phyloP scores from a whole-genome alignment of 176 grass and related monocot species.

The Eleusine coracana region DNA sequence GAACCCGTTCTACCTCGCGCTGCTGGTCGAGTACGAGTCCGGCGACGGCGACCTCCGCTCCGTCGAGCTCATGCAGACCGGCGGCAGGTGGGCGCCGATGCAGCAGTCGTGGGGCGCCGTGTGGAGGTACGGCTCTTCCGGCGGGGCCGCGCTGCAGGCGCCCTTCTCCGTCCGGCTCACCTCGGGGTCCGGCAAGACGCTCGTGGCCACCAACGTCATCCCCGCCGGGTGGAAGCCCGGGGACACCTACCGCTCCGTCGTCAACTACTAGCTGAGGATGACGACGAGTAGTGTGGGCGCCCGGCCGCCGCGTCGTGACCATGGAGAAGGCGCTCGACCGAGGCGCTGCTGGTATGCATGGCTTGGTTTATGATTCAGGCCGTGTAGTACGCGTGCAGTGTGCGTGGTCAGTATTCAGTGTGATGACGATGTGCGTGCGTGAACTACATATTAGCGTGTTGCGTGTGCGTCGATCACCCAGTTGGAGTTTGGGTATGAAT shows the following conservation, averaged over 20 bases:
- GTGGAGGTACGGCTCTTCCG: slow-evolving; percentile 49
- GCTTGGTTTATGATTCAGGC: slow-evolving; percentile 47
- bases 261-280: slow-evolving; percentile 24
- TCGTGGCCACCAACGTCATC: slow-evolving; percentile 52
- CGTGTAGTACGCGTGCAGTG: neutral
- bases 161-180: slow-evolving; percentile 68
- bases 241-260: slow-evolving; percentile 54
- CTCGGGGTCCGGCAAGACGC: slow-evolving; percentile 52
- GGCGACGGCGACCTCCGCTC: slow-evolving; percentile 74
- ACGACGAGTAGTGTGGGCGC: neutral
- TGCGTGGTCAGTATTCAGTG: too few species aligned
- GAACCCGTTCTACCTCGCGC: slow-evolving; percentile 77
- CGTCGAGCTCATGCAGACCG: slow-evolving; percentile 62
- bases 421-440: neutral
- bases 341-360: slow-evolving; percentile 1
- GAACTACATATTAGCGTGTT: neutral
- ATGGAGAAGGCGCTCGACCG: neutral
- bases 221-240: slow-evolving; percentile 54
- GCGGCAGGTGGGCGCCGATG: slow-evolving; percentile 47
- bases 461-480: neutral
- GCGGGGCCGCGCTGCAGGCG: neutral
- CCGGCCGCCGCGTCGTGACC: neutral
- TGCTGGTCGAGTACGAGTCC: slow-evolving; percentile 69
- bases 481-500: neutral
- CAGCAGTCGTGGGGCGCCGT: slow-evolving; percentile 69